Percentiles rank a stretch among this genome's conserved stretches.
phyloP scores from a whole-genome alignment of 768 basidiomycete genomes.

The Suillus ampliporus region DNA sequence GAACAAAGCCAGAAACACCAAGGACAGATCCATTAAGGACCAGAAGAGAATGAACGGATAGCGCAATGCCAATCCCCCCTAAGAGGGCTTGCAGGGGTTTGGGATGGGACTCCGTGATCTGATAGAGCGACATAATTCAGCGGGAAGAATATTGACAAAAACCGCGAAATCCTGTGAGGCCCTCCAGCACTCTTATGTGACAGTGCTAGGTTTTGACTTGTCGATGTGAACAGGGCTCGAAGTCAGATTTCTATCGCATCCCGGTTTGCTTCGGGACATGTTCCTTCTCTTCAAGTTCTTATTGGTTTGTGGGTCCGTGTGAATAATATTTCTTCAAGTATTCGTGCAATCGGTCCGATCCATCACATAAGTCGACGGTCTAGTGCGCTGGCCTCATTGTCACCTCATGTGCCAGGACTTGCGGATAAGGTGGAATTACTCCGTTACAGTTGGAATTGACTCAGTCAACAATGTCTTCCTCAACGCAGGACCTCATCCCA shows the following conservation, averaged over 20 bases:
- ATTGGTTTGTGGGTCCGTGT: too few relatives aligned
- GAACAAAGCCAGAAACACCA: conserved; percentile 67
- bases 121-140: not conserved
- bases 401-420: too few relatives aligned
- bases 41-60: conserved; percentile 57
- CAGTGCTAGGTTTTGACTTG: not conserved
- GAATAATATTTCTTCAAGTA: too few relatives aligned
- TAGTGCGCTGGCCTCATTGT: too few relatives aligned
- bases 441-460: too few relatives aligned
- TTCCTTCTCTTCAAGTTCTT: too few relatives aligned
- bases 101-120: conserved; percentile 25
- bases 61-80: conserved; percentile 57
- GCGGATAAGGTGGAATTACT: too few relatives aligned
- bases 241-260: not conserved
- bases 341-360: too few relatives aligned
- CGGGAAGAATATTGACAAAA: not conserved
- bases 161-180: not conserved
- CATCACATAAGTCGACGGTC: too few relatives aligned
- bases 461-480: too few relatives aligned
- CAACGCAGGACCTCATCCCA: too few relatives aligned
- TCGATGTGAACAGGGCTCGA: not conserved
- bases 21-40: conserved; percentile 61
- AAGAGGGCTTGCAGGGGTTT: conserved; percentile 58
- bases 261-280: not conserved
- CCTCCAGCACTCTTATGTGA: not conserved